phyloP scores from a whole-genome alignment of 2,329 filamentous ascomycete species.

The Ophiostoma triangulosporum region DNA sequence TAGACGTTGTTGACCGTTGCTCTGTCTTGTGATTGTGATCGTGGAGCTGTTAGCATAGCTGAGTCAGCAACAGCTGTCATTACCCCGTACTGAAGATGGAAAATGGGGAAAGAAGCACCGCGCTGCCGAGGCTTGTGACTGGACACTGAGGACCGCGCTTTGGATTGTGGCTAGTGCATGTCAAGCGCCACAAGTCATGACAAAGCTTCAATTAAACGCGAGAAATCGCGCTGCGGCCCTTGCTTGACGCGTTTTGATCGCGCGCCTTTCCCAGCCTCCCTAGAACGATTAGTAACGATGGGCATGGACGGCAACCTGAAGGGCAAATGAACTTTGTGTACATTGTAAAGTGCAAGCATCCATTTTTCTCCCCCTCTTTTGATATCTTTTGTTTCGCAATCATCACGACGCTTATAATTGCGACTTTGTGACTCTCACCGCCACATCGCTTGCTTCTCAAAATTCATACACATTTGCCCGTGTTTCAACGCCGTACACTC shows the following conservation, averaged over 20 bases:
- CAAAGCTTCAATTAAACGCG: slow-evolving; percentile 14
- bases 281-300: not conserved
- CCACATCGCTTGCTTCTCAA: not conserved
- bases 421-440: not conserved
- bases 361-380: slow-evolving; percentile 3
- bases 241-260: slow-evolving; percentile 9
- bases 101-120: not conserved
- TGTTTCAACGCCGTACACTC: not conserved
- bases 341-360: slow-evolving; percentile 3
- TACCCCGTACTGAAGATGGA: slow-evolving; percentile 3
- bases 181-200: slow-evolving; percentile 3
- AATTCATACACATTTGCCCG: not conserved
- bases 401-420: slow-evolving; percentile 3
- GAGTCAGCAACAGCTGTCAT: not conserved
- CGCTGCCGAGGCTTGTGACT: slow-evolving; percentile 10
- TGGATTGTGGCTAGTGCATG: slow-evolving; percentile 6
- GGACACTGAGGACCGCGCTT: not conserved
- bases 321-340: no score
- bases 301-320: not conserved
- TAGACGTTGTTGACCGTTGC: not conserved
- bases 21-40: slow-evolving; percentile 2
- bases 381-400: not conserved
- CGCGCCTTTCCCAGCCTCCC: slow-evolving; percentile 13
- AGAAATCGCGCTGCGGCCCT: not conserved
- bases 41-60: slow-evolving; percentile 3